These are phyloP conservation scores for Amylostereum areolatum DNA, from an alignment of 1,284 basidiomycete genomes.

Conservation along the genomic window DNA sequence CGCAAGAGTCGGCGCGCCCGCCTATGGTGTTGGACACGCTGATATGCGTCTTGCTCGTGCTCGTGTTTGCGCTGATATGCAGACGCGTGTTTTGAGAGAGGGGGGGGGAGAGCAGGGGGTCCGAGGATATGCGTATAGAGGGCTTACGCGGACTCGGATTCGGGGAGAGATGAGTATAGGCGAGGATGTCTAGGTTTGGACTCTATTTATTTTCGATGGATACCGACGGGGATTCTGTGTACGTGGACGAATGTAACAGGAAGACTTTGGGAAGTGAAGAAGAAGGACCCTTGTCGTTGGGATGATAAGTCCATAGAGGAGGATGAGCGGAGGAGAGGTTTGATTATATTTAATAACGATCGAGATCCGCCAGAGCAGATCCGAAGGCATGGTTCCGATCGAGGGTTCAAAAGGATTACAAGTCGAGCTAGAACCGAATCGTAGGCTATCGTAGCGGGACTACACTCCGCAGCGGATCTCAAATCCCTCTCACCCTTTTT, in stretches of 20 bases:
- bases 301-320: too few species aligned
- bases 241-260: neutral
- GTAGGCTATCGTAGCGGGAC: too few species aligned
- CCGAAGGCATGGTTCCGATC: too few species aligned
- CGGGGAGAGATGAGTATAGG: neutral
- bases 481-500: neutral
- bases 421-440: too few species aligned
- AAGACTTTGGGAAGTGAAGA: neutral
- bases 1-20: slow-evolving; percentile 29
- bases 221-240: neutral
- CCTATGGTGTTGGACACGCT: slow-evolving; percentile 61
- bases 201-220: neutral
- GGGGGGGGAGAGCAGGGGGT: neutral
- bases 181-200: neutral
- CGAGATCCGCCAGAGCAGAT: too few species aligned
- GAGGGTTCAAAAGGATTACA: too few species aligned
- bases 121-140: neutral
- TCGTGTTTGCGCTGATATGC: slow-evolving; percentile 57
- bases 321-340: too few species aligned
- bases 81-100: slow-evolving; percentile 45
- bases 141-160: neutral
- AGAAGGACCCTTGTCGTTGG: too few species aligned
- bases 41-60: slow-evolving; percentile 60
- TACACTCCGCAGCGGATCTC: neutral
- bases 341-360: too few species aligned